These are phyloP conservation scores for Myriangium duriaei DNA, from an alignment of 2,329 filamentous ascomycete genomes.

Conservation along the genomic window DNA sequence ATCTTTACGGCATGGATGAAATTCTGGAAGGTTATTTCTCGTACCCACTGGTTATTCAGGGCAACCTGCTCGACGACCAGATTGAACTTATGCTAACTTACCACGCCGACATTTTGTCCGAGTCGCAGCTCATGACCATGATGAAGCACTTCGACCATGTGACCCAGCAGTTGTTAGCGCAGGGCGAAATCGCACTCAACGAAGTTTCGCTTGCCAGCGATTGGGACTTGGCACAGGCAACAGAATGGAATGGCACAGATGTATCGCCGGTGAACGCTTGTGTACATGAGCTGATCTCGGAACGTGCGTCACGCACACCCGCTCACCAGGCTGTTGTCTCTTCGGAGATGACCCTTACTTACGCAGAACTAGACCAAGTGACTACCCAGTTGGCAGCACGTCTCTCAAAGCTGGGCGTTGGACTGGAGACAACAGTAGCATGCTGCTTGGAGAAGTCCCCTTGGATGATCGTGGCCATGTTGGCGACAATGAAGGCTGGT, in stretches of 20 bases:
- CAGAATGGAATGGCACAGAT: slow-evolving; percentile 5
- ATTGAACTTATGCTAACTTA: background rate
- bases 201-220: background rate
- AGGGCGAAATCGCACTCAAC: background rate
- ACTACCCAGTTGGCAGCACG: slow-evolving; percentile 5
- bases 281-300: slow-evolving; percentile 7
- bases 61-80: background rate
- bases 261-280: background rate
- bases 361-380: slow-evolving; percentile 1
- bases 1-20: background rate
- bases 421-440: slow-evolving; percentile 17
- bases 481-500: slow-evolving; percentile 26
- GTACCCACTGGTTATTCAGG: slow-evolving; percentile 1
- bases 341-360: slow-evolving; percentile 6
- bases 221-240: background rate
- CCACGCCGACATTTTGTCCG: background rate
- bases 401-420: background rate
- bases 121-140: background rate
- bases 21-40: background rate
- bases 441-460: slow-evolving; percentile 26
- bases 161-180: background rate
- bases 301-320: background rate
- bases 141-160: background rate
- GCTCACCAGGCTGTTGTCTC: slow-evolving; percentile 2
- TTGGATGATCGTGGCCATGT: slow-evolving; percentile 24